Evolutionary conservation across 192 early-diverging fungal genomes (phyloP), one percentile per base, ranked within the genome.

Genomic region (Coemansia sp.): DNA sequence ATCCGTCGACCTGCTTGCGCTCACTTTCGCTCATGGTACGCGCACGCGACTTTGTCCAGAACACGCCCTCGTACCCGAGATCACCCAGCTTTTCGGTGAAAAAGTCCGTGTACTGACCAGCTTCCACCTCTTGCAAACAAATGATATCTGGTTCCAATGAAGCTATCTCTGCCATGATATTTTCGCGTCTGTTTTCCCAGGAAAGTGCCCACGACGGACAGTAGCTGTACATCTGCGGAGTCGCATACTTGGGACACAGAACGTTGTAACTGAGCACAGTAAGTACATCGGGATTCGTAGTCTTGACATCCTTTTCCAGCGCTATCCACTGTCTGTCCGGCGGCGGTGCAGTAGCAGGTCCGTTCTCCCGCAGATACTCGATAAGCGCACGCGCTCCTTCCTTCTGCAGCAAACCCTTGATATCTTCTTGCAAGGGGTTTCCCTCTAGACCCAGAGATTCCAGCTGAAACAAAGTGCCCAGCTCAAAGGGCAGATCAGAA

Each of bases 201-300:
- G 81, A 71, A 40, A 99, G 84, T 1, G 91, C 95, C 95, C 95
- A 99, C 8, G 93, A 91, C 28, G 96, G 96, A 20, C 92, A 92
- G 82, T 99, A 99, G 48, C 89, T 90, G 83, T 96, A 97, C 72
- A 87, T 82, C 67, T 89, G 88, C 33, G 92, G 79, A 2, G 95
- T 91, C 3, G 94, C 94, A 67, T 95, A 96, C 73, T 90, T 92
- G 34, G 94, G 89, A 64, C 88, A 90, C 18, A 99, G 85, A 42
- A 91, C 91, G 76, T 99, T 99, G 84, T 97, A 97, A 68, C 86
- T 93, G 67, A 99, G 87, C 7, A 95, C 88, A 0, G 94, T 94
- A 34, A 96, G 89, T 10, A 89, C 83, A 63, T 97, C 96, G 48
- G 85, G 73, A 31, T 76, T 80, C 57, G 86, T 75, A 1, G 73